These are phyloP conservation scores for Eucalyptus polyanthemos DNA, from an alignment of 345 rosid species.

Conservation along the genomic window DNA sequence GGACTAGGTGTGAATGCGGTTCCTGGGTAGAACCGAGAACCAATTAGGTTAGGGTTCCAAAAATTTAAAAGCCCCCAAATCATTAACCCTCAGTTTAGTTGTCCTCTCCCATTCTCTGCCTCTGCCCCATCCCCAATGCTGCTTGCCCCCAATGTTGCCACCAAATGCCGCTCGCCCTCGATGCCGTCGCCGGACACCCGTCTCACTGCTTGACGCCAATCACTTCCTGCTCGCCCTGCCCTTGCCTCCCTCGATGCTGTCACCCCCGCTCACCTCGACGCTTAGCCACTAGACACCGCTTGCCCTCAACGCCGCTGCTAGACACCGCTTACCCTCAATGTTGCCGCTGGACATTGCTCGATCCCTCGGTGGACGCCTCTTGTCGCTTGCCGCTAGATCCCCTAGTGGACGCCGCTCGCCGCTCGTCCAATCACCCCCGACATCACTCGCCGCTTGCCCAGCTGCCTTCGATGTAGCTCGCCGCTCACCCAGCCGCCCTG, in stretches of 20 bases:
- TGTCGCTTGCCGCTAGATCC: too few species aligned
- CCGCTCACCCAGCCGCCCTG: too few species aligned
- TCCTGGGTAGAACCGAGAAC: accelerated
- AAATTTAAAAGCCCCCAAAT: too few species aligned
- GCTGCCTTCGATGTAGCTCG: accelerated
- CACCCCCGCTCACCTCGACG: accelerated
- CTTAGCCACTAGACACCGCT: accelerated
- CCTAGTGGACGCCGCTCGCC: accelerated
- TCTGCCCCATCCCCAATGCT: accelerated
- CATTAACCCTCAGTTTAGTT: too few species aligned
- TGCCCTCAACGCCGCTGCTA: too few species aligned
- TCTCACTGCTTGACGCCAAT: accelerated
- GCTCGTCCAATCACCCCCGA: accelerated
- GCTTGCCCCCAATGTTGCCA: accelerated
- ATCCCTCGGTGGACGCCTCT: too few species aligned
- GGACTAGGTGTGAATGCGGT: accelerated
- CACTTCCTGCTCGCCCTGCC: accelerated
- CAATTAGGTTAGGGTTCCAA: too few species aligned
- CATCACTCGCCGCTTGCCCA: accelerated
- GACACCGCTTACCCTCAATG: too few species aligned
- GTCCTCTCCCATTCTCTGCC: accelerated
- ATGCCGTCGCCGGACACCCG: too few species aligned
- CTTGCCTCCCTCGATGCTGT: too few species aligned
- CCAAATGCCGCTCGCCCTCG: accelerated
- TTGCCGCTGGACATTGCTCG: accelerated